Percentiles rank a stretch among this genome's conserved stretches.
Conservation (phyloP, 2,329 filamentous ascomycete genomes). For the Fusarium robinianum region DNA sequence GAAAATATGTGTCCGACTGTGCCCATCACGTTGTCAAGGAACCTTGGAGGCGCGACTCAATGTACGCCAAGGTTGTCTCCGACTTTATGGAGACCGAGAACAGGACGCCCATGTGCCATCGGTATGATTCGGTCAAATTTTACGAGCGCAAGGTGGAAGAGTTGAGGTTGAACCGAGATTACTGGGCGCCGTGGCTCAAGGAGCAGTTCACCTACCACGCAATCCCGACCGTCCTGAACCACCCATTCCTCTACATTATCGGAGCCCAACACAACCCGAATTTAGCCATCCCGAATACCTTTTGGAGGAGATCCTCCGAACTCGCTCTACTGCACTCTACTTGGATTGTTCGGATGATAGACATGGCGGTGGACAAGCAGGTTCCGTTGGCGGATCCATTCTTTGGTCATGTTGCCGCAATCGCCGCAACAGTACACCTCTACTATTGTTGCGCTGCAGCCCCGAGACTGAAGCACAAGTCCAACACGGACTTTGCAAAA, state of each 20-base stretch:
- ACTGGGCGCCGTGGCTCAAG: slow-evolving; percentile 58
- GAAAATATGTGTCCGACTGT: slow-evolving; percentile 54
- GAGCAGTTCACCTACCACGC: slow-evolving; percentile 58
- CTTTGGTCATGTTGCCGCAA: slow-evolving; percentile 55
- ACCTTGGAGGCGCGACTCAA: slow-evolving; percentile 57
- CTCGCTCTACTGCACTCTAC: slow-evolving; percentile 56
- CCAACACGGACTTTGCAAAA: slow-evolving; percentile 56
- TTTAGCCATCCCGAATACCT: slow-evolving; percentile 57
- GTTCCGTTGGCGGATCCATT: slow-evolving; percentile 55
- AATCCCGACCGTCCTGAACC: slow-evolving; percentile 56
- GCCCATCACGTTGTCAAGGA: slow-evolving; percentile 52
- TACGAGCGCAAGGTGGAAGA: slow-evolving; percentile 54
- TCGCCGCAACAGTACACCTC: slow-evolving; percentile 57
- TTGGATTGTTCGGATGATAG: slow-evolving; percentile 59
- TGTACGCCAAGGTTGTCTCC: slow-evolving; percentile 54
- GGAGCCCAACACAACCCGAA: slow-evolving; percentile 57
- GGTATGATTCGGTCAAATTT: slow-evolving; percentile 58
- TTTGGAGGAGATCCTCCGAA: slow-evolving; percentile 58
- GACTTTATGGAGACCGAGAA: slow-evolving; percentile 58
- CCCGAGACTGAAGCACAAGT: slow-evolving; percentile 54
- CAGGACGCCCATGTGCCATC: slow-evolving; percentile 53
- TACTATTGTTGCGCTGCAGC: slow-evolving; percentile 59
- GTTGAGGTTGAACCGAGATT: slow-evolving; percentile 49
- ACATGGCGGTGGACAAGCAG: slow-evolving; percentile 57
- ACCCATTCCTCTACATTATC: slow-evolving; percentile 58